Evolutionary conservation across 805 yeast species (phyloP).

Genomic region (Metschnikowia rubicola): DNA sequence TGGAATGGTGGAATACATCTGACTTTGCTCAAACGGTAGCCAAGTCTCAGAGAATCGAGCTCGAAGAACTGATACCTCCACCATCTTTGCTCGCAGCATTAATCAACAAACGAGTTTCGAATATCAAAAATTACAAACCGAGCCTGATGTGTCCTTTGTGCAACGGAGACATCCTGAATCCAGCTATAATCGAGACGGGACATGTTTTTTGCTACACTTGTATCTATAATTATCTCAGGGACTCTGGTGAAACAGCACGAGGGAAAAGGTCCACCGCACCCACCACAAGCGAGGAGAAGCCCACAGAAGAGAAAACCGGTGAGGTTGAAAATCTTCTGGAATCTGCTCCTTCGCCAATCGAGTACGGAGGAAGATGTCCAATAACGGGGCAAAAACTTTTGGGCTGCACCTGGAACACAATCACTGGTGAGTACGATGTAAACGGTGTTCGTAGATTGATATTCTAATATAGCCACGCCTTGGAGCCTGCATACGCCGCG

Average conservation of each 20-base stretch:
- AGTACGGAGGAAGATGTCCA: slow-evolving; percentile 73
- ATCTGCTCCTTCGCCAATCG: background rate
- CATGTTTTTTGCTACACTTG: slow-evolving; percentile 87
- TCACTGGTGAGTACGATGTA: slow-evolving; percentile 62
- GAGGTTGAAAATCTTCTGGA: background rate
- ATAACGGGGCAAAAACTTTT: slow-evolving; percentile 68
- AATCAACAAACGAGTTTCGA: slow-evolving; percentile 8
- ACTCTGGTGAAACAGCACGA: slow-evolving; percentile 36
- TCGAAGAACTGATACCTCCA: slow-evolving; percentile 50
- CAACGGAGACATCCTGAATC: slow-evolving; percentile 58
- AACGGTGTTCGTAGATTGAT: slow-evolving; percentile 74
- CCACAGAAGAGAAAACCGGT: slow-evolving; percentile 10
- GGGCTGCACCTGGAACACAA: slow-evolving; percentile 65
- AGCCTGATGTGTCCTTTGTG: slow-evolving; percentile 66
- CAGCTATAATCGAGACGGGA: slow-evolving; percentile 89
- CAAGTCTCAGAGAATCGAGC: slow-evolving; percentile 41
- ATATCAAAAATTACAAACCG: slow-evolving; percentile 25
- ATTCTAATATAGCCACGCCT: slow-evolving; percentile 33
- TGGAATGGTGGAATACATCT: slow-evolving; percentile 91
- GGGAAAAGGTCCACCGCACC: slow-evolving; percentile 6
- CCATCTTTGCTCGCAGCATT: slow-evolving; percentile 32
- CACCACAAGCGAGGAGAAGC: background rate
- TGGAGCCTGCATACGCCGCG: slow-evolving; percentile 1
- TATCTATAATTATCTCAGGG: slow-evolving; percentile 60
- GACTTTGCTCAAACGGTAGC: slow-evolving; percentile 62